Evolutionary conservation across 1,284 basidiomycete species (phyloP).

Genomic region (Ganoderma lingzhi): DNA sequence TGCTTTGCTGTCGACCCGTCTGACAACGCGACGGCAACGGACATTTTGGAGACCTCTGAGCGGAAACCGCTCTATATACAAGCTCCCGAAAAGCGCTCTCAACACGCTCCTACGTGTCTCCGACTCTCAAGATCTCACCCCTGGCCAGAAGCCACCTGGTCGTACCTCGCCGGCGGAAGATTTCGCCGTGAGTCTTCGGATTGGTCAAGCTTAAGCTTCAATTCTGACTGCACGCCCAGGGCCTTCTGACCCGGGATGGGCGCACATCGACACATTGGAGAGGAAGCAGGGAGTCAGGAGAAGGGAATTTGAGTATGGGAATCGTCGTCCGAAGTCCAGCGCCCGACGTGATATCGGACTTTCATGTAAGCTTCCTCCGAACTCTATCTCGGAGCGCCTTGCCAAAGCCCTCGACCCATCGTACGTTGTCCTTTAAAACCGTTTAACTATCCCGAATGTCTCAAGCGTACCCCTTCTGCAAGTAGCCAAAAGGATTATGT

Average conservation of each 20-base stretch:
- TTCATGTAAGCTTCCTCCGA: neutral
- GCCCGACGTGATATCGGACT: conserved; percentile 8
- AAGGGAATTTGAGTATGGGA: conserved; percentile 5
- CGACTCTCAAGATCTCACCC: neutral
- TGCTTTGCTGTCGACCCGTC: neutral
- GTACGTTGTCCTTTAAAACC: neutral
- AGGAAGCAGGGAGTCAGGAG: neutral
- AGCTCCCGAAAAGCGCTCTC: neutral
- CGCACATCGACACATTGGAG: neutral
- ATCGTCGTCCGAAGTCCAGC: neutral
- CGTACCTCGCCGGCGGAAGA: neutral
- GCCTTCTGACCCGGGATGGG: conserved; percentile 6
- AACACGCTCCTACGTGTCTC: neutral
- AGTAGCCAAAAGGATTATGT: neutral
- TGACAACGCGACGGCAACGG: conserved; percentile 1
- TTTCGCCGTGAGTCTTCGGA: neutral
- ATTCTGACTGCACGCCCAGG: conserved; percentile 6
- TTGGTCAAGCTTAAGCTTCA: neutral
- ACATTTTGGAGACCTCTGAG: neutral
- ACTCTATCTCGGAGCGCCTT: neutral
- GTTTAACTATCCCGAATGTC: neutral
- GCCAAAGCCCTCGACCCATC: neutral
- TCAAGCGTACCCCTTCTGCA: neutral
- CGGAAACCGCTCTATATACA: neutral
- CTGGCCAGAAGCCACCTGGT: conserved; percentile 4